These are phyloP conservation scores for Adenanthera pavonina DNA, from an alignment of 306 rosid species.

Conservation along the genomic window DNA sequence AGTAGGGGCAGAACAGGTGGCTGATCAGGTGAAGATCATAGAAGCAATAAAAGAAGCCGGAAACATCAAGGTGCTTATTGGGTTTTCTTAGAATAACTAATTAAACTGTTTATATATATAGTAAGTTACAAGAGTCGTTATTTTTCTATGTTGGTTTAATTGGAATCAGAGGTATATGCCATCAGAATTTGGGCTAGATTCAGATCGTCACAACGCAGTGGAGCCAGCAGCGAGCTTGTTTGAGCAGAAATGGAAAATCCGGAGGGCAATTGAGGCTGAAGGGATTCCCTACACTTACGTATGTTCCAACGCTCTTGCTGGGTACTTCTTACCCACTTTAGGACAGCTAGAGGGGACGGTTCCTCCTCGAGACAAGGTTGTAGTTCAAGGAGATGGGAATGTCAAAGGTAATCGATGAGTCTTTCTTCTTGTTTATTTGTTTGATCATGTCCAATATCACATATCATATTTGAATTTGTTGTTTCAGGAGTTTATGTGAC, in stretches of 20 bases:
- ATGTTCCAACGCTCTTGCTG: conserved; percentile 23
- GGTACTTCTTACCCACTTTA: conserved; percentile 25
- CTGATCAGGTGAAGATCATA: conserved; percentile 48
- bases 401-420: conserved; percentile 50
- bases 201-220: conserved; percentile 43
- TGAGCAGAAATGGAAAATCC: conserved; percentile 15
- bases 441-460: neutral
- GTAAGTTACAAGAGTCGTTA: neutral
- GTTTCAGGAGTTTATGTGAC: conserved; percentile 44
- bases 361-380: conserved; percentile 52
- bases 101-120: no score
- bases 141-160: neutral
- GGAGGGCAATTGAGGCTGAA: conserved; percentile 36
- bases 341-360: conserved; percentile 37
- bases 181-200: conserved; percentile 56
- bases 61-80: conserved; percentile 44
- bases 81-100: neutral
- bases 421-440: neutral
- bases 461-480: neutral
- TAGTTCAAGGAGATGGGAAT: conserved; percentile 56
- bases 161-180: conserved; percentile 50
- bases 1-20: conserved; percentile 26
- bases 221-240: conserved; percentile 15
- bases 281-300: conserved; percentile 40
- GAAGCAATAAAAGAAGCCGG: conserved; percentile 61